Evolutionary conservation across 495 filamentous ascomycete genomes (phyloP).

Genomic region (Neurospora sp.): DNA sequence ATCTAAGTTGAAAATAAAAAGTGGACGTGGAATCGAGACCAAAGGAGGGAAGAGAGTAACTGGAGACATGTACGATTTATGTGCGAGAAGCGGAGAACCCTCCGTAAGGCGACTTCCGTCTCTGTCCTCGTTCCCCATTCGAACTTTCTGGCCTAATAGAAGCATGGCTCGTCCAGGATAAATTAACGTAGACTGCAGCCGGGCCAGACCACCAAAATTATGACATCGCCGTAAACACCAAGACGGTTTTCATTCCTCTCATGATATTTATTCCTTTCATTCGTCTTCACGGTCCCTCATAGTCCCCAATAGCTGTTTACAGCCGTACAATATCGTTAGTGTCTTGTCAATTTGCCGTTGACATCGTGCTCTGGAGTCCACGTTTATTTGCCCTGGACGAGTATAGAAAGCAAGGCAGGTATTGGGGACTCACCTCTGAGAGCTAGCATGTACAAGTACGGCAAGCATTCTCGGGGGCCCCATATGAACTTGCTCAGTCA

Average conservation of each 20-base stretch:
- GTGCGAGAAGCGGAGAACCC: neutral
- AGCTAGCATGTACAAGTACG: neutral
- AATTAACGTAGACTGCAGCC: no score
- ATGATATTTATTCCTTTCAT: no score
- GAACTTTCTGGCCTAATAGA: neutral
- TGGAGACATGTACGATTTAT: neutral
- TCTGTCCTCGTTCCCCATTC: neutral
- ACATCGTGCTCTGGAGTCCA: no score
- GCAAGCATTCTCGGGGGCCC: neutral
- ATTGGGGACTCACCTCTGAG: neutral
- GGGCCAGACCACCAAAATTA: no score
- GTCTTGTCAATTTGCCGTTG: no score
- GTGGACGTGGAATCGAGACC: neutral
- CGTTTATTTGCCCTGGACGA: no score
- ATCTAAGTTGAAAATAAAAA: neutral
- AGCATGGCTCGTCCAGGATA: neutral
- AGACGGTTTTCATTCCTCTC: no score
- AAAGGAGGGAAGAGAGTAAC: neutral
- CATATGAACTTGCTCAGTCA: neutral
- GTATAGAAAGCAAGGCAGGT: neutral
- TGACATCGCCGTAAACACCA: no score
- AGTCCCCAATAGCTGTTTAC: no score
- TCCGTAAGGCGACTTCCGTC: neutral
- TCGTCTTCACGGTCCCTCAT: no score
- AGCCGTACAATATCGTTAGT: no score